Evolutionary conservation across 345 rosid species (phyloP).

Genomic region (Hypericum androsaemum): DNA sequence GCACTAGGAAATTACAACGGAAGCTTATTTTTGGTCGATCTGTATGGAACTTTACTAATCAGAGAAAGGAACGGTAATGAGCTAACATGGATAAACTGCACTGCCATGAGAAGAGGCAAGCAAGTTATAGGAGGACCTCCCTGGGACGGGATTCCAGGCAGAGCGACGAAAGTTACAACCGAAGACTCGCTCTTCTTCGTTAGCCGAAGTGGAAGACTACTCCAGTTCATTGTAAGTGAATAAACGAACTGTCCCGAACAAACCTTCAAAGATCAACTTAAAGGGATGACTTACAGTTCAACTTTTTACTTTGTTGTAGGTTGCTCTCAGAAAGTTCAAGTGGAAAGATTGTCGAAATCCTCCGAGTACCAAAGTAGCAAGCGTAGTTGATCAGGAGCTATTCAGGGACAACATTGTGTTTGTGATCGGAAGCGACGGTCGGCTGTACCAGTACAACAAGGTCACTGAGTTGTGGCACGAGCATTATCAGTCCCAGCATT

Average conservation of each 20-base stretch:
- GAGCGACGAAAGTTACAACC: slow-evolving; percentile 32
- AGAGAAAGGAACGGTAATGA: slow-evolving; percentile 44
- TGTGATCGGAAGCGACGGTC: slow-evolving; percentile 36
- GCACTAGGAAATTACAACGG: slow-evolving; percentile 55
- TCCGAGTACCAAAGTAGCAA: slow-evolving; percentile 38
- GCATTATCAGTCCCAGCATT: slow-evolving; percentile 57
- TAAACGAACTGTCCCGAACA: no score
- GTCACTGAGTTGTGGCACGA: slow-evolving; percentile 56
- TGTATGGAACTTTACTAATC: slow-evolving; percentile 39
- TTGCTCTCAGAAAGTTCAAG: slow-evolving; percentile 42
- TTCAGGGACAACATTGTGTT: slow-evolving; percentile 47
- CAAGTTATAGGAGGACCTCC: slow-evolving; percentile 53
- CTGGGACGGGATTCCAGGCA: slow-evolving; percentile 51
- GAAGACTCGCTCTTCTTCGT: slow-evolving; percentile 63
- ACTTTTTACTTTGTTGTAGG: slow-evolving; percentile 28
- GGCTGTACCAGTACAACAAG: slow-evolving; percentile 55
- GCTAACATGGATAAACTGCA: slow-evolving; percentile 52
- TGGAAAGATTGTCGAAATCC: slow-evolving; percentile 62
- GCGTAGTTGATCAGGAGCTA: slow-evolving; percentile 52
- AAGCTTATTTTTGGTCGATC: slow-evolving; percentile 49
- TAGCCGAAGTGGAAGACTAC: slow-evolving; percentile 46
- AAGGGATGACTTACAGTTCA: neutral
- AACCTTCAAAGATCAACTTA: no score
- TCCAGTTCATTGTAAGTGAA: slow-evolving; percentile 55
- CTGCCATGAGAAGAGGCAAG: slow-evolving; percentile 44